These are phyloP conservation scores for Pezicula neosporulosa DNA, from an alignment of 2,329 filamentous ascomycete genomes.

Conservation along the genomic window DNA sequence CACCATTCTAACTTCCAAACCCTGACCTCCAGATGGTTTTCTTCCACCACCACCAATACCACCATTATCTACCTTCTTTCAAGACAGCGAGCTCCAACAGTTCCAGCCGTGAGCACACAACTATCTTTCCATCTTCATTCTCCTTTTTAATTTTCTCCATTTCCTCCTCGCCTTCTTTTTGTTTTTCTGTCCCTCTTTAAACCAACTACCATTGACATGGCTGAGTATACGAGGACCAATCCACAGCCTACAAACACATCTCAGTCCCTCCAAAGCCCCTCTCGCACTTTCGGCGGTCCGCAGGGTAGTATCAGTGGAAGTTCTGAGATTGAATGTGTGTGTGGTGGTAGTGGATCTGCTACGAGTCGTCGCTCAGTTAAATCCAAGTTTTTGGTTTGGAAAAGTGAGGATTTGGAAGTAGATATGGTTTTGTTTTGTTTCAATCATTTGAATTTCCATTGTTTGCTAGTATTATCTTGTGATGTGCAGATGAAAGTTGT, in stretches of 20 bases:
- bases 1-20: too few relatives aligned
- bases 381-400: conserved; percentile 24
- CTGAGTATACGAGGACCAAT: conserved; percentile 12
- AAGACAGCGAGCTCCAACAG: conserved; percentile 20
- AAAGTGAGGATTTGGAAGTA: conserved; percentile 7
- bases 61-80: neutral
- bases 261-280: conserved; percentile 22
- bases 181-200: neutral
- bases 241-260: conserved; percentile 18
- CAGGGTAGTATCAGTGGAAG: neutral
- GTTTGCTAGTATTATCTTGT: conserved; percentile 1
- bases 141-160: neutral
- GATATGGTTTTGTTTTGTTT: conserved; percentile 2
- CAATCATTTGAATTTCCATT: conserved; percentile 21
- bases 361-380: conserved; percentile 25
- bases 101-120: conserved; percentile 16
- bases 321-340: conserved; percentile 22
- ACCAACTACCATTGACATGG: conserved; percentile 6
- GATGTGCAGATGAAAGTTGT: conserved; percentile 1
- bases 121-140: neutral
- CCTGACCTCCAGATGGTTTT: too few relatives aligned
- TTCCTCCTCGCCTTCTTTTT: conserved; percentile 2
- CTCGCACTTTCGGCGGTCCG: conserved; percentile 11
- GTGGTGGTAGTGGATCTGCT: conserved; percentile 19
- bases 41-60: too few relatives aligned